Percentiles rank a stretch among this genome's conserved stretches.
These are phyloP conservation scores for Voacanga thouarsii DNA, from an alignment of 257 asterid genomes.

Conservation along the genomic window DNA sequence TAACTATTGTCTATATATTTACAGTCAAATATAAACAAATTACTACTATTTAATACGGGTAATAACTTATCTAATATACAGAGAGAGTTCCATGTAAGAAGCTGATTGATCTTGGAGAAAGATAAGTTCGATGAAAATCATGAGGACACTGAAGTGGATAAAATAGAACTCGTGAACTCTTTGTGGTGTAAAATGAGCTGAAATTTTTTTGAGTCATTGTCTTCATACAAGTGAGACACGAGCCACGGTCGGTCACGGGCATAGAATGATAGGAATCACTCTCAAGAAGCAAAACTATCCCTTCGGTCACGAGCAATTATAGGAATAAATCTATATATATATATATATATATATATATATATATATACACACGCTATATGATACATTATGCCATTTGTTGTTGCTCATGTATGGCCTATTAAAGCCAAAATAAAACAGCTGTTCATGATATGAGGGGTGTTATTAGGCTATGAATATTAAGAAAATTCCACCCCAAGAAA, in stretches of 20 bases:
- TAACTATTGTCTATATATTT: too few relatives aligned
- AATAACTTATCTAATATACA: too few relatives aligned
- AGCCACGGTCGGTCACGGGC: conserved; percentile 35
- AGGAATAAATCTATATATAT: neutral
- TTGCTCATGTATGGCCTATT: neutral
- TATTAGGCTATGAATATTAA: too few relatives aligned
- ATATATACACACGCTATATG: too few relatives aligned
- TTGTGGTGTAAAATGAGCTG: neutral
- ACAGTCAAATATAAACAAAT: too few relatives aligned
- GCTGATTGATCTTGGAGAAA: neutral
- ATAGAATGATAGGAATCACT: neutral
- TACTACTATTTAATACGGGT: too few relatives aligned
- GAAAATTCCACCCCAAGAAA: neutral
- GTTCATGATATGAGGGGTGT: neutral
- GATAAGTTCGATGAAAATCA: neutral
- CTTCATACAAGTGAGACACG: conserved; percentile 15
- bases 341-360: too few relatives aligned
- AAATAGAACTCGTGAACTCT: conserved; percentile 23
- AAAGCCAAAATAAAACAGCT: conserved; percentile 8
- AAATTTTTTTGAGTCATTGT: conserved; percentile 19
- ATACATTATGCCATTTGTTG: neutral
- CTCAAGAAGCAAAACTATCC: neutral
- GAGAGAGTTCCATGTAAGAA: neutral
- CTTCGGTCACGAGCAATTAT: conserved; percentile 4
- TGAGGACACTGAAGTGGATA: neutral